Base-by-base conservation (phyloP, 805 yeast species). In the Millerozyma acaciae region DNA sequence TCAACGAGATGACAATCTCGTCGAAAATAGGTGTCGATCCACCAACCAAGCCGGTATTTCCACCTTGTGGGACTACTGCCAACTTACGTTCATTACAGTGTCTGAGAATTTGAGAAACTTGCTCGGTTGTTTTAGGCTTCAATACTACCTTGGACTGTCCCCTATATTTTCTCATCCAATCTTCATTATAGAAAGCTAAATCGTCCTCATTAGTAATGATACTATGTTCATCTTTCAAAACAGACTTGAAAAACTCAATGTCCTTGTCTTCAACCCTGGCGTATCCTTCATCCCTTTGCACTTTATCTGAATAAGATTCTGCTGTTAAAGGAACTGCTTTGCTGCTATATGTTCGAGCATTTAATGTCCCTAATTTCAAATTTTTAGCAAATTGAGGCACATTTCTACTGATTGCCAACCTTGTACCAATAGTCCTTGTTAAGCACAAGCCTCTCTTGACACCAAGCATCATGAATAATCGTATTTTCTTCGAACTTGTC, bases 11-110 rank as follows among this genome's bases (percentile, higher is more conserved):
- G 16, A 89, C 74, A 31, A 89, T 76, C 61, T 89, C 97, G 58
- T 89, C 97, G 58, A 87, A 89, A 1, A 89, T 80, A 0, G 97
- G 96, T 13, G 80, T 76, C 4, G 95, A 83, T 4, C 97, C 97
- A 43, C 97, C 97, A 26, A 89, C 97, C 28, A 89, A 71, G 17
- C 96, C 96, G 1, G 97, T 90, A 61, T 90, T 89, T 47, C 97
- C 97, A 53, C 97, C 96, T 62, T 90, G 97, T 10, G 97, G 97
- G 7, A 87, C 95, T 30, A 89, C 78, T 0, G 97, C 96, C 18
- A 89, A 60, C 39, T 72, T 75, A 30, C 78, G 60, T 19, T 80
- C 84, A 51, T 84, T 83, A 66, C 96, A 86, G 60, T 87, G 82
- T 55, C 76, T 78, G 52, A 90, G 53, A 41, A 90, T 85, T 47